A percentile compares a stretch with the other conserved stretches of the same genome.
Evolutionary conservation across 1,284 basidiomycete genomes (phyloP).

Genomic region (Pseudozyma hubeiensis): DNA sequence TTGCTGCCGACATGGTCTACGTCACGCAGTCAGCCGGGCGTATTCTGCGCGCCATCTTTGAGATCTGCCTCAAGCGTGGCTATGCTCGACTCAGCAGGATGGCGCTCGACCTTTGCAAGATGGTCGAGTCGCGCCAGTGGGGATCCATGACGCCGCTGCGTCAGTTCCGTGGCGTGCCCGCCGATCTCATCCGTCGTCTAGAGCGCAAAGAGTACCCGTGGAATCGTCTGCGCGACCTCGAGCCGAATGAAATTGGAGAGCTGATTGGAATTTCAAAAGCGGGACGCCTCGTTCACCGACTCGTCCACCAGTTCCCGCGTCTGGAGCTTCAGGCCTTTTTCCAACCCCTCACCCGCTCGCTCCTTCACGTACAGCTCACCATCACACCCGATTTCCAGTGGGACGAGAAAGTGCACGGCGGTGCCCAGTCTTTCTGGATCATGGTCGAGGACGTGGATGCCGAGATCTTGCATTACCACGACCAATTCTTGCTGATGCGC

Average conservation of each 20-base stretch:
- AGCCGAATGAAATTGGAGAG: conserved; percentile 76
- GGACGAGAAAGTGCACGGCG: conserved; percentile 93
- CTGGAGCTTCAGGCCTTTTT: conserved; percentile 76
- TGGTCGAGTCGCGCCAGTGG: conserved; percentile 86
- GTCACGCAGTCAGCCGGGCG: conserved; percentile 73
- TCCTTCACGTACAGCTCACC: conserved; percentile 65
- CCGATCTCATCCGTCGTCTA: conserved; percentile 89
- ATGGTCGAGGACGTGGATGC: conserved; percentile 97
- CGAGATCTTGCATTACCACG: conserved; percentile 92
- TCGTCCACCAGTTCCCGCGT: conserved; percentile 96
- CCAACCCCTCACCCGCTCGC: conserved; percentile 63
- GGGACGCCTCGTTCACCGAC: conserved; percentile 88
- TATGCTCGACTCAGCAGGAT: conserved; percentile 94
- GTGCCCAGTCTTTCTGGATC: conserved; percentile 87
- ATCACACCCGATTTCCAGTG: conserved; percentile 96
- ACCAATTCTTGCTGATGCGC: conserved; percentile 89
- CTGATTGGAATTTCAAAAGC: conserved; percentile 89
- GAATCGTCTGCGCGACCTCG: conserved; percentile 63
- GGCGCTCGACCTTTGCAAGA: conserved; percentile 94
- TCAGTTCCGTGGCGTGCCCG: conserved; percentile 88
- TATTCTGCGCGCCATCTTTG: conserved; percentile 95
- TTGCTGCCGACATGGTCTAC: conserved; percentile 98
- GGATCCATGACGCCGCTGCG: conserved; percentile 95
- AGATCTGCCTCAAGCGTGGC: conserved; percentile 97
- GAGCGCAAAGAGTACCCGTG: conserved; percentile 88